These are phyloP conservation scores for Clonostachys rosea DNA, from an alignment of 2,329 filamentous ascomycete species.

Conservation along the genomic window DNA sequence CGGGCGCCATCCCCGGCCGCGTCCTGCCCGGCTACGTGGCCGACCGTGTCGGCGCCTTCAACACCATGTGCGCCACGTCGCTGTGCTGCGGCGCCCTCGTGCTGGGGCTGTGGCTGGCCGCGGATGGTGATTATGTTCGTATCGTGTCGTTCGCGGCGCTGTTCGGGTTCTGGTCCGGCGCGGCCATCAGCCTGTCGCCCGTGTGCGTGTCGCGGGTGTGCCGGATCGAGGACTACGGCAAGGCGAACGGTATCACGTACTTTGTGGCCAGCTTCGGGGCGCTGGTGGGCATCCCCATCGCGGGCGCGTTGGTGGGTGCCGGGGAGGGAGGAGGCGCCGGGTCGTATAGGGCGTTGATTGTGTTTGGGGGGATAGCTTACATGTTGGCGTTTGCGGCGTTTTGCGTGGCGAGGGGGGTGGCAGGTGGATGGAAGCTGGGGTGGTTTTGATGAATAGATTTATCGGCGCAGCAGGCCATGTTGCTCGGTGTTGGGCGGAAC, in stretches of 20 bases:
- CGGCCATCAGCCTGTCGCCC: constrained; percentile 65
- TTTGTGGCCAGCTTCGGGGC: constrained; percentile 59
- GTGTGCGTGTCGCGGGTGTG: constrained; percentile 70
- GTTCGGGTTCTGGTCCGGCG: constrained; percentile 69
- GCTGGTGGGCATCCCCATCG: constrained; percentile 54
- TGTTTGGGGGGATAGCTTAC: constrained; percentile 34
- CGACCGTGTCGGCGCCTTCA: constrained; percentile 61
- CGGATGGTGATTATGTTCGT: constrained; percentile 34
- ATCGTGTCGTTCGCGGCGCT: constrained; percentile 57
- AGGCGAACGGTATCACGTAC: constrained; percentile 67
- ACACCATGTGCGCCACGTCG: constrained; percentile 56
- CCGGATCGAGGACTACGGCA: constrained; percentile 62
- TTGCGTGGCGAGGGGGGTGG: constrained; percentile 1
- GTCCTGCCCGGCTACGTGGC: constrained; percentile 58
- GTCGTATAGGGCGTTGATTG: constrained; percentile 45
- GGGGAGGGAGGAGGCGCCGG: constrained; percentile 23
- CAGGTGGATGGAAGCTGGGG: constrained; percentile 1
- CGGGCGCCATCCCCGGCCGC: constrained; percentile 63
- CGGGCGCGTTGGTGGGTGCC: constrained; percentile 40
- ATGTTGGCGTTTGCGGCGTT: neutral
- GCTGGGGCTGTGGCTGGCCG: constrained; percentile 59
- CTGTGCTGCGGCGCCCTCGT: constrained; percentile 20
- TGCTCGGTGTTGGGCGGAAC: too few relatives aligned
- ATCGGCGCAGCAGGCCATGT: neutral
- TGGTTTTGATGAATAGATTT: neutral